Evolutionary conservation across 805 yeast species (phyloP), one percentile per base, ranked within the genome.

Genomic region (Maudiozyma pseudohumilis): DNA sequence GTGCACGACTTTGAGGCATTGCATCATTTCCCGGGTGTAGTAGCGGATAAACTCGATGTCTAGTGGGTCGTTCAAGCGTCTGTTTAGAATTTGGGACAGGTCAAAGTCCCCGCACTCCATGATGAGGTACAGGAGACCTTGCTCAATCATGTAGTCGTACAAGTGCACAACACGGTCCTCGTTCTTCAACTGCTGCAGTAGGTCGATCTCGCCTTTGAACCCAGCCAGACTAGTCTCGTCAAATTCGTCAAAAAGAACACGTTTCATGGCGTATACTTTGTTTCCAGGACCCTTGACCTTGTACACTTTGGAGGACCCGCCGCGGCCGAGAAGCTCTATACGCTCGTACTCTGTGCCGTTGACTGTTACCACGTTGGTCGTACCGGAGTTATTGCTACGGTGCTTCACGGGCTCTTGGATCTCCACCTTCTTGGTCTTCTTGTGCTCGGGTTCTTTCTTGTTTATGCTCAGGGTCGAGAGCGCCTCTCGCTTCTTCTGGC

Each of bases 61-160:
- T 36, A 84, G 59, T 0, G 75, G 68, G 43, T 59, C 46, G 20
- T 63, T 64, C 4, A 68, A 49, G 37, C 85, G 65, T 35, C 69
- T 72, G 29, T 75, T 72, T 34, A 89, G 66, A 7, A 88, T 88
- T 48, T 76, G 85, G 0, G 95, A 89, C 20, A 89, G 61, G 56
- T 89, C 96, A 37, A 83, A 73, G 44, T 89, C 95, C 16, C 97
- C 97, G 54, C 94, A 84, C 59, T 92, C 97, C 95, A 89, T 85
- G 3, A 87, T 82, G 44, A 89, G 63, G 50, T 71, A 69, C 25
- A 89, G 66, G 2, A 77, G 69, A 0, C 81, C 77, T 20, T 72
- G 75, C 3, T 69, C 67, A 46, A 86, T 65, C n/a, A 79, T 76
- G 56, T 80, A 74, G 51, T 86, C 95, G 25, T 81, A 61, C 31